These are phyloP conservation scores for Nepenthes alata DNA, from an alignment of 179 eudicot species.

Conservation along the genomic window DNA sequence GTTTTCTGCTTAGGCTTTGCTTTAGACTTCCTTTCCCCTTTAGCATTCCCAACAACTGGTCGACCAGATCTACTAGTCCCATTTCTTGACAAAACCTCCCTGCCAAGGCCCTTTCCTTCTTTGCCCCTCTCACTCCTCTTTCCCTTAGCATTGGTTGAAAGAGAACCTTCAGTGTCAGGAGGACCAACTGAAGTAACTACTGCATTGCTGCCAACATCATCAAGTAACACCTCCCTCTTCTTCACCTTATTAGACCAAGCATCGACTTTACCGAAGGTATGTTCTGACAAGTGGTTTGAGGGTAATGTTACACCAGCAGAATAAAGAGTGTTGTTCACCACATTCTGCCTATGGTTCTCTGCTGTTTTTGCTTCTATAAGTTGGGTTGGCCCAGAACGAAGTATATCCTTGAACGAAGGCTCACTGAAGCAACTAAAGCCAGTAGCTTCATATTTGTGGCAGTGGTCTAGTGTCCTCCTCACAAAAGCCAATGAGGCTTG, in stretches of 20 bases:
- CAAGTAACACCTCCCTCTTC: conserved; percentile 41
- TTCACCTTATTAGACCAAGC: conserved; percentile 40
- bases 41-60: conserved; percentile 26
- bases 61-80: conserved; percentile 38
- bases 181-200: not conserved
- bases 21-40: conserved; percentile 57
- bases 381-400: conserved; percentile 25
- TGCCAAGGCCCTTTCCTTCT: conserved; percentile 41
- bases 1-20: conserved; percentile 53
- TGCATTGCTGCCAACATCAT: conserved; percentile 14
- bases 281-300: no score
- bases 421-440: conserved; percentile 57
- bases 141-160: conserved; percentile 46
- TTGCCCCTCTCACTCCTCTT: conserved; percentile 66
- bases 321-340: conserved; percentile 26
- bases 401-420: conserved; percentile 38
- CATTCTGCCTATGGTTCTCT: conserved; percentile 19
- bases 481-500: conserved; percentile 53
- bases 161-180: conserved; percentile 24
- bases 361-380: conserved; percentile 17
- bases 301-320: conserved; percentile 15
- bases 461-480: conserved; percentile 34
- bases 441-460: conserved; percentile 33
- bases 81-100: conserved; percentile 32
- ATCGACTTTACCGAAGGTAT: conserved; percentile 23